phyloP scores from a whole-genome alignment of 208 protist genomes.

The Acanthamoeba polyphaga region DNA sequence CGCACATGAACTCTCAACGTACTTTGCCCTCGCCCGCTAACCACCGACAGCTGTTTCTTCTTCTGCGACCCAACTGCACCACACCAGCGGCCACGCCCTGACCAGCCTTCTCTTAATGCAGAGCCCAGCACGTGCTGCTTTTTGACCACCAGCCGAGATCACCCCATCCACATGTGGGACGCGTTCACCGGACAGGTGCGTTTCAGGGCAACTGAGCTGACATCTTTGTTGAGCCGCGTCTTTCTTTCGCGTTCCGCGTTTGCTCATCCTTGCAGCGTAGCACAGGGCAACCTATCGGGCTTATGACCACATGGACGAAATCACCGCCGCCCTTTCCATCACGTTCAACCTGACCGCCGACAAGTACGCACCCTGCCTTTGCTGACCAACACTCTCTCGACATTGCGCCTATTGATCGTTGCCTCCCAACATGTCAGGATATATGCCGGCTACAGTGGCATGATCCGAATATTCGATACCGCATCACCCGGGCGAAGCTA shows the following conservation, averaged over 20 bases:
- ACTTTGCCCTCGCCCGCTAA: background rate
- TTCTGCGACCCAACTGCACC: background rate
- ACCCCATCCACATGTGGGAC: slow-evolving; percentile 70
- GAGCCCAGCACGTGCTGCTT: slow-evolving; percentile 66
- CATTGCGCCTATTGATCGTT: background rate
- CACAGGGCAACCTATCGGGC: slow-evolving; percentile 64
- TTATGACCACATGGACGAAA: slow-evolving; percentile 58
- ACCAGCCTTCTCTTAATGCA: background rate
- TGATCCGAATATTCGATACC: slow-evolving; percentile 46
- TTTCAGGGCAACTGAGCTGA: background rate
- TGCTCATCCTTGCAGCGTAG: background rate
- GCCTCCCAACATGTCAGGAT: slow-evolving; percentile 22
- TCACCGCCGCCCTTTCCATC: slow-evolving; percentile 50
- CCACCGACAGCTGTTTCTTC: background rate
- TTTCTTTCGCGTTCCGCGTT: background rate
- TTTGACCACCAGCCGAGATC: slow-evolving; percentile 63
- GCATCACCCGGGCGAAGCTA: slow-evolving; percentile 30
- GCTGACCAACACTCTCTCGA: background rate
- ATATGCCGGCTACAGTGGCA: slow-evolving; percentile 15
- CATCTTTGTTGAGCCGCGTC: background rate
- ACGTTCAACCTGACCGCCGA: slow-evolving; percentile 51
- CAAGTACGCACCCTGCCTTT: background rate
- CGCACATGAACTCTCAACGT: slow-evolving; percentile 66
- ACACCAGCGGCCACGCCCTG: background rate
- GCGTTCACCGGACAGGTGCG: slow-evolving; percentile 59